Evolutionary conservation across 805 yeast species (phyloP).

Genomic region (Ogataea degrootiae): DNA sequence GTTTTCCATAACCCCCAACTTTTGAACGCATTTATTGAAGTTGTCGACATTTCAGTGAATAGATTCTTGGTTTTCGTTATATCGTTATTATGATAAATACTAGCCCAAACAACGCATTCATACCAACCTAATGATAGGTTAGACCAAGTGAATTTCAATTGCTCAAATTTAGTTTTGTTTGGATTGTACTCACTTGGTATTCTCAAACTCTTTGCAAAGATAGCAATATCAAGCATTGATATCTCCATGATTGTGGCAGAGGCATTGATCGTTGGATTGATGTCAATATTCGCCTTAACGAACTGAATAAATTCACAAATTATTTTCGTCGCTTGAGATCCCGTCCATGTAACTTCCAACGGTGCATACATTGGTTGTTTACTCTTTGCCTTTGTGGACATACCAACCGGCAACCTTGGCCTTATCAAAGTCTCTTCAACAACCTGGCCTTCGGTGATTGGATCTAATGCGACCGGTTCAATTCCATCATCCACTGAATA

Average conservation of each 20-base stretch:
- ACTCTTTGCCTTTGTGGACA: slow-evolving; percentile 52
- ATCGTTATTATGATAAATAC: slow-evolving; percentile 40
- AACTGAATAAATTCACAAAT: slow-evolving; percentile 34
- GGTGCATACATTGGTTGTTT: slow-evolving; percentile 49
- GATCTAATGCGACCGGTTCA: slow-evolving; percentile 9
- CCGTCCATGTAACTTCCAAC: slow-evolving; percentile 51
- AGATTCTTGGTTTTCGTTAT: slow-evolving; percentile 26
- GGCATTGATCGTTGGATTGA: slow-evolving; percentile 24
- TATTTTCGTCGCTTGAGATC: slow-evolving; percentile 42
- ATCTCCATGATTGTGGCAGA: slow-evolving; percentile 36
- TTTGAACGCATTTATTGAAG: slow-evolving; percentile 27
- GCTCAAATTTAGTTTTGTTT: slow-evolving; percentile 35
- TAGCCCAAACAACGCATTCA: slow-evolving; percentile 57
- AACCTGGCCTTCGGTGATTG: slow-evolving; percentile 6
- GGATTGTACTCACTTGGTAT: slow-evolving; percentile 38
- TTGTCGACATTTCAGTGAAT: slow-evolving; percentile 31
- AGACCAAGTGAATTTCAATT: slow-evolving; percentile 59
- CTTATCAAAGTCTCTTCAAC: slow-evolving; percentile 37
- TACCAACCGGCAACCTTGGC: slow-evolving; percentile 53
- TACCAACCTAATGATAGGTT: slow-evolving; percentile 71
- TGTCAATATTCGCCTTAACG: slow-evolving; percentile 30
- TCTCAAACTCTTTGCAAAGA: slow-evolving; percentile 7
- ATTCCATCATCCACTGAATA: slow-evolving; percentile 12
- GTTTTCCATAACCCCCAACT: slow-evolving; percentile 32
- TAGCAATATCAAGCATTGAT: slow-evolving; percentile 30